Conservation (phyloP, 2,329 filamentous ascomycete species). For the Phyllosticta citrichinensis region DNA sequence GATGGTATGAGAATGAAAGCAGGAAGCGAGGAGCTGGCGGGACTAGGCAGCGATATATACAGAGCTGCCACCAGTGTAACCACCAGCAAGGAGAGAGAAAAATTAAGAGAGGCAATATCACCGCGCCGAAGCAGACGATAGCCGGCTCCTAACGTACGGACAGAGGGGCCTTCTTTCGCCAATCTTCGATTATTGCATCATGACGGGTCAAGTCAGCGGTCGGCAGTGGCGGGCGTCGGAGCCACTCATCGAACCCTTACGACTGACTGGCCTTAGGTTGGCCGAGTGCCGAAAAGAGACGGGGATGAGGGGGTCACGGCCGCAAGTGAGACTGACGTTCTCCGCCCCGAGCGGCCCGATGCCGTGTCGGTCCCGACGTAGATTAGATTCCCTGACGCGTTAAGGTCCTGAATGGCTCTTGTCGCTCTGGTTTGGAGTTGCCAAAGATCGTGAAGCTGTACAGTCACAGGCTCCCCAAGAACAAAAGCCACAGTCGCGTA, state of each 20-base stretch:
- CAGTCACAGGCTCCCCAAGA: background rate
- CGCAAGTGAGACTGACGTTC: background rate
- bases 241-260: background rate
- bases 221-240: background rate
- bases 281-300: background rate
- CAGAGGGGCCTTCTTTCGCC: background rate
- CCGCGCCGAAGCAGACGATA: background rate
- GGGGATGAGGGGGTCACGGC: background rate
- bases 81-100: background rate
- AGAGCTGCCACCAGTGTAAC: background rate
- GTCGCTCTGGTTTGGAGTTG: background rate
- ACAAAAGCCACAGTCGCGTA: background rate
- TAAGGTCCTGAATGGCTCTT: background rate
- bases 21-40: background rate
- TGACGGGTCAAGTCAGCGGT: background rate
- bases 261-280: background rate
- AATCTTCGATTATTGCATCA: background rate
- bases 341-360: background rate
- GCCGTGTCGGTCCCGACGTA: background rate
- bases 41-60: background rate
- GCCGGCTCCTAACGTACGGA: background rate
- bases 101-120: background rate
- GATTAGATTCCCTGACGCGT: background rate
- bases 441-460: background rate
- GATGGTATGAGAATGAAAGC: background rate